Evolutionary conservation across 306 rosid species (phyloP).

Genomic region (Cyamopsis tetragonoloba): DNA sequence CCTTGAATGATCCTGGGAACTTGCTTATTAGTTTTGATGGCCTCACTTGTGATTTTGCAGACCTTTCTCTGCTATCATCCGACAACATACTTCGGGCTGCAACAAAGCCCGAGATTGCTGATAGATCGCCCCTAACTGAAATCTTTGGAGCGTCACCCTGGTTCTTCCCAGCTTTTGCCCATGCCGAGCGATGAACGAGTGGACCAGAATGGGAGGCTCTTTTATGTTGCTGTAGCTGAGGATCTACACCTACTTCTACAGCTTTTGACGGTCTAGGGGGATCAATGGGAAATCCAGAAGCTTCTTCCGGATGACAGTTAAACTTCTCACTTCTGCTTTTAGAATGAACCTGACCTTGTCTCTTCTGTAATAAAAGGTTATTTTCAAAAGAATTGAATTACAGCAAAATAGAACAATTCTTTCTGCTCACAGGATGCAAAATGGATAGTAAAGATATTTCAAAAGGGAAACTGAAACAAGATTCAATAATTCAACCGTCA

Average conservation of each 20-base stretch:
- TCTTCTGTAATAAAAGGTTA: constrained; percentile 52
- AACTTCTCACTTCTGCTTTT: constrained; percentile 98
- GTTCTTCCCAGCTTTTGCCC: too few species aligned
- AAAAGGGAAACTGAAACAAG: background rate
- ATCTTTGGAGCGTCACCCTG: too few species aligned
- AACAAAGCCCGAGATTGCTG: constrained; percentile 63
- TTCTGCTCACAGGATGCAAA: background rate
- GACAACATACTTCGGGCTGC: constrained; percentile 76
- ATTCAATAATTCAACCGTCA: background rate
- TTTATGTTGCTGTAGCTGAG: constrained; percentile 62
- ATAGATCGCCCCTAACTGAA: too few species aligned
- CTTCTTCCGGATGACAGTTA: constrained; percentile 93
- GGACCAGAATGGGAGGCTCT: constrained; percentile 99
- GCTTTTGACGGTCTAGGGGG: constrained; percentile 93
- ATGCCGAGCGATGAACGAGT: constrained; percentile 72
- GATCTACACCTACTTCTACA: constrained; percentile 46
- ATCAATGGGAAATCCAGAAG: constrained; percentile 96
- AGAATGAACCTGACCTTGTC: constrained; percentile 60
- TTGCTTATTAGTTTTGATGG: constrained; percentile 65
- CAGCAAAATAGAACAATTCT: background rate
- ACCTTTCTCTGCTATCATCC: constrained; percentile 74
- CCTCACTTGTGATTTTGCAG: constrained; percentile 64
- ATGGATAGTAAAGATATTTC: background rate
- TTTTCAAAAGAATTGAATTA: background rate
- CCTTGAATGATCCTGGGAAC: constrained; percentile 94